Conservation (phyloP, 2,329 filamentous ascomycete species). For the Ophiosphaerella herpotricha region DNA sequence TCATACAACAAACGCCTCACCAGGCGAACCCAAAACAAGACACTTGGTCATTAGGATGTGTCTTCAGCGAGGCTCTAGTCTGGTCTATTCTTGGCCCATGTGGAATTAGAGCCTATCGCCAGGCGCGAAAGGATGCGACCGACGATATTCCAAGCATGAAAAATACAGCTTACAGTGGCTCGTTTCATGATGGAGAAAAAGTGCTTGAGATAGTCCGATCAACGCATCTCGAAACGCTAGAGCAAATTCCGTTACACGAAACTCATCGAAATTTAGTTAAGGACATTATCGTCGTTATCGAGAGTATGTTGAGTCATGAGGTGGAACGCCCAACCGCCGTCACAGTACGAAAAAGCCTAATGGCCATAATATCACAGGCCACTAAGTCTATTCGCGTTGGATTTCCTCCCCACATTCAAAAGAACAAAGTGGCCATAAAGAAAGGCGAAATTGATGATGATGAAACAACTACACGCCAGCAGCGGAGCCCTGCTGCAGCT, state of each 20-base stretch:
- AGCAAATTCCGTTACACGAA: background rate
- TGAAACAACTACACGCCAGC: too few relatives aligned
- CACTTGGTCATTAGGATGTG: slow-evolving; percentile 45
- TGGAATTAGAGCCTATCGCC: slow-evolving; percentile 18
- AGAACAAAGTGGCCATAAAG: too few relatives aligned
- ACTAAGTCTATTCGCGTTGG: too few relatives aligned
- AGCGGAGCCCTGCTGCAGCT: too few relatives aligned
- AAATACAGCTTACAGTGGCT: slow-evolving; percentile 12
- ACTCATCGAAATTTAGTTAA: background rate
- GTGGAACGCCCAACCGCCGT: too few relatives aligned
- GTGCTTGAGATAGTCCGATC: slow-evolving; percentile 7
- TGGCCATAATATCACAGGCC: too few relatives aligned
- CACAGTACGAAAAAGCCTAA: too few relatives aligned
- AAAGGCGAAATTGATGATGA: too few relatives aligned
- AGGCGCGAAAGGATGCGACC: slow-evolving; percentile 3
- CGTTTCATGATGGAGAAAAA: slow-evolving; percentile 23
- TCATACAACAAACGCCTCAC: slow-evolving; percentile 1
- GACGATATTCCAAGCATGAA: background rate
- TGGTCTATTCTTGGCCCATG: slow-evolving; percentile 22
- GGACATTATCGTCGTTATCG: slow-evolving; percentile 2
- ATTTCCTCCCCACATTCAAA: too few relatives aligned
- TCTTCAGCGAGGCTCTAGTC: slow-evolving; percentile 25
- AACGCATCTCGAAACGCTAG: slow-evolving; percentile 6
- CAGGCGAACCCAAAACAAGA: slow-evolving; percentile 40
- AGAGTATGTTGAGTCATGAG: slow-evolving; percentile 4